Conservation (phyloP, 2,329 filamentous ascomycete species). For the Diaporthe sp. region DNA sequence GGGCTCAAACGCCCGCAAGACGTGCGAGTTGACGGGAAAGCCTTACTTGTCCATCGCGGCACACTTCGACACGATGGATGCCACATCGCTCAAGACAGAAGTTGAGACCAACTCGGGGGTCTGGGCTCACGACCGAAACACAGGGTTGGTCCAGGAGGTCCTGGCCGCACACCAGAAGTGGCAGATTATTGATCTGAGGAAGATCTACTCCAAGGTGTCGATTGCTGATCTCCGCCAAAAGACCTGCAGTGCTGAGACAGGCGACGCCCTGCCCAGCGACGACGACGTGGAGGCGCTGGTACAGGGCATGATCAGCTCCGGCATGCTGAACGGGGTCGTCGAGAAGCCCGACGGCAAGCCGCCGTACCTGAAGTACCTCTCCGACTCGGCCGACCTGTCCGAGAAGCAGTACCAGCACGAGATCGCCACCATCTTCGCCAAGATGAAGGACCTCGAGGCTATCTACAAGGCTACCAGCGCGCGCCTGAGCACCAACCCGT, state of each 20-base stretch:
- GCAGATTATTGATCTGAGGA: conserved; percentile 78
- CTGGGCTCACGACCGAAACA: conserved; percentile 80
- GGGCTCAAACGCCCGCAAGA: conserved; percentile 61
- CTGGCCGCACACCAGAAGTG: conserved; percentile 78
- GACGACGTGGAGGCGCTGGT: conserved; percentile 59
- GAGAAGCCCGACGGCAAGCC: conserved; percentile 54
- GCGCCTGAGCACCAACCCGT: conserved; percentile 64
- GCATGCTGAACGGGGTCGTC: conserved; percentile 64
- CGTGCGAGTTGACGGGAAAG: conserved; percentile 68
- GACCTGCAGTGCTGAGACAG: conserved; percentile 67
- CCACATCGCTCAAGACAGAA: conserved; percentile 71
- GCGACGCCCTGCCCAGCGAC: conserved; percentile 52
- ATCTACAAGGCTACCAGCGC: conserved; percentile 64
- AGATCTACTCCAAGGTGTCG: conserved; percentile 73
- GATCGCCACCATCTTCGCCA: conserved; percentile 52
- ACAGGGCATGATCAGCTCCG: conserved; percentile 64
- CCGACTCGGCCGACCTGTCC: conserved; percentile 53
- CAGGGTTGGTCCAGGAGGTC: conserved; percentile 76
- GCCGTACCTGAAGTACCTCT: conserved; percentile 63
- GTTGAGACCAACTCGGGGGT: conserved; percentile 60
- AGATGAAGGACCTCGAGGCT: conserved; percentile 56
- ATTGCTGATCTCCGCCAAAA: conserved; percentile 61
- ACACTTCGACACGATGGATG: conserved; percentile 69
- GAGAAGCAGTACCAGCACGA: conserved; percentile 63
- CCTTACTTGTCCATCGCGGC: conserved; percentile 78